Conservation (phyloP, 305 asterid species). For the Solanum hybrid region DNA sequence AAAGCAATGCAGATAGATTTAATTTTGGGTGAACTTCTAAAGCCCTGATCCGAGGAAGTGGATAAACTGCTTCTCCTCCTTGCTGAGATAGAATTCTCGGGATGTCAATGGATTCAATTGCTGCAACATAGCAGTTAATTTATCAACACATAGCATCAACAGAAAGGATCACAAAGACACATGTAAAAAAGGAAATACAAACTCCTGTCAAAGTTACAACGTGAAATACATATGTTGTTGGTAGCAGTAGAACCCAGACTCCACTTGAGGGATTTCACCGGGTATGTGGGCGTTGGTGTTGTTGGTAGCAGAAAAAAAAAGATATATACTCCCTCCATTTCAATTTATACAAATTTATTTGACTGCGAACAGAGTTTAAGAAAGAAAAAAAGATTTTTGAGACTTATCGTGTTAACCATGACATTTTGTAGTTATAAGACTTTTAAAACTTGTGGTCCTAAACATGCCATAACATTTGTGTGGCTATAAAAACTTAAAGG, state of each 20-base stretch:
- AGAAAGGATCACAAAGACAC: neutral
- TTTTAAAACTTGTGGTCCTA: neutral
- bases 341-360: neutral
- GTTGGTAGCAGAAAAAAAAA: neutral
- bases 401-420: neutral
- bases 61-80: constrained; percentile 99
- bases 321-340: neutral
- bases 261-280: neutral
- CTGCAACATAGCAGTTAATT: constrained; percentile 32
- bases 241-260: neutral
- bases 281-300: neutral
- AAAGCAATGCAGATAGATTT: constrained; percentile 78
- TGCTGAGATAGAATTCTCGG: constrained; percentile 98
- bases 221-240: neutral
- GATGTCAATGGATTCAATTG: constrained; percentile 87
- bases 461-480: neutral
- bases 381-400: neutral
- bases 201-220: neutral
- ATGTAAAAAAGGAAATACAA: neutral
- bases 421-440: neutral
- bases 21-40: constrained; percentile 92
- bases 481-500: neutral
- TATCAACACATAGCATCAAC: neutral
- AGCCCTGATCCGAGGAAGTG: constrained; percentile 86
- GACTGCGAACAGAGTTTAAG: neutral